These are phyloP conservation scores for Lachnellula subtilissima DNA, from an alignment of 2,329 filamentous ascomycete genomes.

Conservation along the genomic window DNA sequence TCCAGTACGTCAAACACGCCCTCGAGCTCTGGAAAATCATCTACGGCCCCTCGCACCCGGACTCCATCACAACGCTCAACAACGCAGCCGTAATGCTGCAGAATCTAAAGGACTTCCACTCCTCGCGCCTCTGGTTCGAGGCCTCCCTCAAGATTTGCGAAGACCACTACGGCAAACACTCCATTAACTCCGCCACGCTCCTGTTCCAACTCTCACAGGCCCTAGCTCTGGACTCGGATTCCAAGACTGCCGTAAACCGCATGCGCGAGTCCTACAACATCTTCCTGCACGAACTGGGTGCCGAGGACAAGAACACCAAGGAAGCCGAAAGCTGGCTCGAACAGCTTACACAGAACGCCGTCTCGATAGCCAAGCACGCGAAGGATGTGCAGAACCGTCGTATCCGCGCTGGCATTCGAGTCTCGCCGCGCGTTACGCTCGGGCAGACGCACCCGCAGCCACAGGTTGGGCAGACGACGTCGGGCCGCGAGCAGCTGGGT, in stretches of 20 bases:
- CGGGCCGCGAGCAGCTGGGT: conserved; percentile 30
- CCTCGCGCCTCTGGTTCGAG: conserved; percentile 96
- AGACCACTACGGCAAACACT: conserved; percentile 80
- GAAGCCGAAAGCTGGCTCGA: conserved; percentile 96
- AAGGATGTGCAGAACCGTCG: conserved; percentile 77
- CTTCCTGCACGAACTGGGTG: conserved; percentile 80
- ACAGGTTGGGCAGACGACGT: conserved; percentile 52
- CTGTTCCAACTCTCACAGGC: conserved; percentile 97
- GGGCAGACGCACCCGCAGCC: conserved; percentile 56
- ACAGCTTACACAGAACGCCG: conserved; percentile 91
- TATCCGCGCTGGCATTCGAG: conserved; percentile 64
- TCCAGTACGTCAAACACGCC: conserved; percentile 86
- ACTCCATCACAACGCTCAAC: conserved; percentile 98
- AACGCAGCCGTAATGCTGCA: conserved; percentile 99
- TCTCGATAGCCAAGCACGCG: conserved; percentile 87
- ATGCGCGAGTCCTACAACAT: conserved; percentile 98
- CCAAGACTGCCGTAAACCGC: conserved; percentile 81
- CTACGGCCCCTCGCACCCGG: conserved; percentile 87
- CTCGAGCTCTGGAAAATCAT: conserved; percentile 96
- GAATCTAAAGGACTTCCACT: conserved; percentile 87
- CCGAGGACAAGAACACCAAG: conserved; percentile 95
- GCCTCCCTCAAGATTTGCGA: conserved; percentile 86
- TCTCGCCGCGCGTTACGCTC: conserved; percentile 56
- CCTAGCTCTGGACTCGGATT: conserved; percentile 89
- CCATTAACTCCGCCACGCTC: conserved; percentile 88